A percentile compares a stretch with the other conserved stretches of the same genome.
phyloP scores from a whole-genome alignment of 495 filamentous ascomycete species.

The Trichoderma asperelloides region DNA sequence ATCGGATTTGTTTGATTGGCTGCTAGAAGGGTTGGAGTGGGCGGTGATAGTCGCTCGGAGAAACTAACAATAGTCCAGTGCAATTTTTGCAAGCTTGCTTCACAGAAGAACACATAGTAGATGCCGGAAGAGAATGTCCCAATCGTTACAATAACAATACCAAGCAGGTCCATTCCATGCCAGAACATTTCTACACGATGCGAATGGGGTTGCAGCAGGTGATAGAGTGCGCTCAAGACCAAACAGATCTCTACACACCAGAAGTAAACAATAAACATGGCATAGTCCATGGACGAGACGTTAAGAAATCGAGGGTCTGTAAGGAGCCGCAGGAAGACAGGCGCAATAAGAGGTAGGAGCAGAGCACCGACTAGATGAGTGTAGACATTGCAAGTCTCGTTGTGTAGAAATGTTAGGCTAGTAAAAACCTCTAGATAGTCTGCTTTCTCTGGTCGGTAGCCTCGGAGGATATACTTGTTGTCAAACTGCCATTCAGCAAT shows the following conservation, averaged over 20 bases:
- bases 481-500: background rate
- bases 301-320: background rate
- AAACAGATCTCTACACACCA: background rate
- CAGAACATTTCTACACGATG: background rate
- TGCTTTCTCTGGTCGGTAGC: background rate
- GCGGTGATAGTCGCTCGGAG: background rate
- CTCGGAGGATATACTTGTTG: background rate
- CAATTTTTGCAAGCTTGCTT: background rate
- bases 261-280: background rate
- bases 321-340: background rate
- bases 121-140: background rate
- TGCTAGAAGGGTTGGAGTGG: background rate
- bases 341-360: background rate
- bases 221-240: background rate
- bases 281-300: background rate
- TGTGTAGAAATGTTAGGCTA: background rate
- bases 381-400: background rate
- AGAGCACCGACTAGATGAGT: background rate
- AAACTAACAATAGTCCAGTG: background rate
- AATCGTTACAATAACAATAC: background rate
- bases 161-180: background rate
- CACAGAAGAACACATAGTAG: background rate
- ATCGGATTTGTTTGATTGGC: background rate
- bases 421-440: background rate
- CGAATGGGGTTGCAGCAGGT: background rate